Evolutionary conservation across 306 rosid genomes (phyloP).

Genomic region (Vachellia collinsii): DNA sequence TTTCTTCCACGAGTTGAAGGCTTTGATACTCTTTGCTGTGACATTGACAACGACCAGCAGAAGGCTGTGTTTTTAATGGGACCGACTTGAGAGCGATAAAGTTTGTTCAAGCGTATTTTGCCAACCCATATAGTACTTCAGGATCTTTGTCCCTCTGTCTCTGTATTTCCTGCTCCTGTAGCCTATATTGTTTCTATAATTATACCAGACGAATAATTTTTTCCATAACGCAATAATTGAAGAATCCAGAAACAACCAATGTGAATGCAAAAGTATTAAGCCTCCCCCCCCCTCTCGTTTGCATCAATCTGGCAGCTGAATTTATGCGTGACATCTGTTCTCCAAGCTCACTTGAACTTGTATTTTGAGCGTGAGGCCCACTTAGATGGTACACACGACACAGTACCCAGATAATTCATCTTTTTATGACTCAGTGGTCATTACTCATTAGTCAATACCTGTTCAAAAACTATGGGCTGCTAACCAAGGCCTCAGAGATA

Average conservation of each 20-base stretch:
- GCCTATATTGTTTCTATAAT: neutral
- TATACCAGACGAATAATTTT: neutral
- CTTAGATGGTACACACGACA: neutral
- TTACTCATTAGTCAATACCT: no score
- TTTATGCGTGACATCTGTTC: constrained; percentile 9
- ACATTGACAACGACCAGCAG: constrained; percentile 54
- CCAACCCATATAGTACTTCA: constrained; percentile 38
- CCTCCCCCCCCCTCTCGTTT: neutral
- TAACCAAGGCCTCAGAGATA: neutral
- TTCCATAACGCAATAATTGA: neutral
- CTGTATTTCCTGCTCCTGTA: neutral
- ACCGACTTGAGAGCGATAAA: constrained; percentile 41
- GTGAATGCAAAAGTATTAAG: neutral
- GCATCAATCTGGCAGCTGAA: constrained; percentile 2
- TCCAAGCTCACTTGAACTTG: neutral
- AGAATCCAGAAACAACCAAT: neutral
- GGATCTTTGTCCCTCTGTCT: constrained; percentile 41
- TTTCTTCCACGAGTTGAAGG: constrained; percentile 42
- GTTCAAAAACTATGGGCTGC: neutral
- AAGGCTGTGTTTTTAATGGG: constrained; percentile 49
- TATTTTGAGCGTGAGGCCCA: constrained; percentile 7
- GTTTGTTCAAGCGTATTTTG: constrained; percentile 38
- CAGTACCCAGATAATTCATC: neutral
- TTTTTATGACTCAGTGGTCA: neutral
- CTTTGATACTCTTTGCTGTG: constrained; percentile 49